These are phyloP conservation scores for Capsicum rhomboideum DNA, from an alignment of 257 asterid species.

Conservation along the genomic window DNA sequence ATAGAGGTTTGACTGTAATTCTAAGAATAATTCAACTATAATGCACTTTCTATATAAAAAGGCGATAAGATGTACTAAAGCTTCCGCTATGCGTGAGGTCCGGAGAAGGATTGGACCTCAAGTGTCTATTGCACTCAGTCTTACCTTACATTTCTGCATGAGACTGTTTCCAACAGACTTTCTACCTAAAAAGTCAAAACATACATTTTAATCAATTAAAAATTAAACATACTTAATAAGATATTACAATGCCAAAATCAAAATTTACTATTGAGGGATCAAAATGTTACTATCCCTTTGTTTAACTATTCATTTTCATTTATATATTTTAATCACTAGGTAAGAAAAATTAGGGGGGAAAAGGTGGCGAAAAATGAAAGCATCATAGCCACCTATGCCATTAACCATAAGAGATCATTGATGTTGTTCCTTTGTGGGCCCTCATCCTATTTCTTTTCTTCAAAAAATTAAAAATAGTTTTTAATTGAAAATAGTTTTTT, in stretches of 20 bases:
- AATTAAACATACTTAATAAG: background rate
- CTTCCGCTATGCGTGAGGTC: no score
- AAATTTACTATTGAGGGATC: background rate
- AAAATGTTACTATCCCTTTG: background rate
- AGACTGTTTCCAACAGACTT: no score
- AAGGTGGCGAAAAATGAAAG: constrained; percentile 15
- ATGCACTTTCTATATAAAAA: background rate
- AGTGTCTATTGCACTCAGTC: no score
- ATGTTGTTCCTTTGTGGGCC: constrained; percentile 26
- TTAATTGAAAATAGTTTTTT: background rate
- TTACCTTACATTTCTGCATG: no score
- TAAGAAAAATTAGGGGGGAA: constrained; percentile 9
- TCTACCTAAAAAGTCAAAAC: no score
- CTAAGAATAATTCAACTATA: background rate
- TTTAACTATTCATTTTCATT: background rate
- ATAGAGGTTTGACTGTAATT: background rate
- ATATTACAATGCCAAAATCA: background rate
- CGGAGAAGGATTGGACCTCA: no score
- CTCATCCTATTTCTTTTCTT: background rate
- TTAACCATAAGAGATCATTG: constrained; percentile 16
- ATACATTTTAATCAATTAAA: background rate
- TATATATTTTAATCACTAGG: background rate
- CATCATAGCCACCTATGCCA: constrained; percentile 29
- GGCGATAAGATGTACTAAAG: no score
- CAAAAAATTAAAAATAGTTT: background rate